Percentiles rank a stretch among this genome's conserved stretches.
These are phyloP conservation scores for Moesziomyces parantarcticus DNA, from an alignment of 1,284 basidiomycete species.

Conservation along the genomic window DNA sequence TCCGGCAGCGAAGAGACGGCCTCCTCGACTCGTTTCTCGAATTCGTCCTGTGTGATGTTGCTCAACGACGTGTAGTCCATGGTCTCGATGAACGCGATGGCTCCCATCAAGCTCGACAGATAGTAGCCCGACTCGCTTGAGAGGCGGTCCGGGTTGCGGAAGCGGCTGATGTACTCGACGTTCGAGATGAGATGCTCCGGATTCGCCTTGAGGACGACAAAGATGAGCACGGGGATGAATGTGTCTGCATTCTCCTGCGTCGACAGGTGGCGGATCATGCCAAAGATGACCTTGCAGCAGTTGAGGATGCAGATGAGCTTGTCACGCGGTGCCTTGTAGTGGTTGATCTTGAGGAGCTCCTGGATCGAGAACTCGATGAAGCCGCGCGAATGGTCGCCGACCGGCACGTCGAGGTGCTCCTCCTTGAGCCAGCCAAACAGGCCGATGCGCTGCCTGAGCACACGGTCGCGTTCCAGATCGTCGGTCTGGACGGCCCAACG, in stretches of 20 bases:
- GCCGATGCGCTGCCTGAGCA: slow-evolving; percentile 88
- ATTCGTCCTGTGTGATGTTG: slow-evolving; percentile 90
- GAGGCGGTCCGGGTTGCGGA: slow-evolving; percentile 86
- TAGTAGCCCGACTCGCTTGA: slow-evolving; percentile 98
- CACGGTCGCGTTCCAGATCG: slow-evolving; percentile 91
- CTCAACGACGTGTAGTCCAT: slow-evolving; percentile 95
- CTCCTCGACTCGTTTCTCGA: slow-evolving; percentile 73
- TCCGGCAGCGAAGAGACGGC: slow-evolving; percentile 46
- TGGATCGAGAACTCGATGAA: slow-evolving; percentile 95
- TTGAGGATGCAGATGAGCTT: slow-evolving; percentile 98
- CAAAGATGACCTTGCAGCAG: slow-evolving; percentile 99
- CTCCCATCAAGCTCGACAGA: slow-evolving; percentile 81
- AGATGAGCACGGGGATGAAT: slow-evolving; percentile 94
- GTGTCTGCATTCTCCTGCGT: slow-evolving; percentile 75
- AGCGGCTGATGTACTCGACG: slow-evolving; percentile 89
- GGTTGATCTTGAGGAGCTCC: slow-evolving; percentile 89
- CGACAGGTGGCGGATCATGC: slow-evolving; percentile 84
- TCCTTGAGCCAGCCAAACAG: slow-evolving; percentile 91
- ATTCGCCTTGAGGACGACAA: slow-evolving; percentile 90
- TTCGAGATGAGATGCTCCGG: slow-evolving; percentile 93
- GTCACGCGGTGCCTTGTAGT: slow-evolving; percentile 97
- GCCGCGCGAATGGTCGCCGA: slow-evolving; percentile 72
- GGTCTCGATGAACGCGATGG: slow-evolving; percentile 93
- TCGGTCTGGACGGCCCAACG: slow-evolving; percentile 75
- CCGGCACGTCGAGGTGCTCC: slow-evolving; percentile 79